phyloP scores from a whole-genome alignment of 2,329 filamentous ascomycete species.

The Beauveria sp. region DNA sequence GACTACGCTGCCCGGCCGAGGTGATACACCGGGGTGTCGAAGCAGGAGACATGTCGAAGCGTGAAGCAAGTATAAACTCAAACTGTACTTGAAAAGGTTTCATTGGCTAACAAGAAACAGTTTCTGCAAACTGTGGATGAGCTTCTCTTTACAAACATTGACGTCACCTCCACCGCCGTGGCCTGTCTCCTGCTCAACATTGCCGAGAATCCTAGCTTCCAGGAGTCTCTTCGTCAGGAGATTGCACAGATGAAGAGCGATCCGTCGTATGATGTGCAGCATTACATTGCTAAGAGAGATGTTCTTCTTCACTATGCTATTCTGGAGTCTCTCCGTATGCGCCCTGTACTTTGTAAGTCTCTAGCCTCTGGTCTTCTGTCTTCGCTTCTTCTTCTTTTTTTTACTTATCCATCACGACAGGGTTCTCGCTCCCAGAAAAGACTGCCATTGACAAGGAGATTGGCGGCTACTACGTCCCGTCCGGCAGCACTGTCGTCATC shows the following conservation, averaged over 20 bases:
- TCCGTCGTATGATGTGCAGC: not conserved
- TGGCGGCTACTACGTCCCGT: not conserved
- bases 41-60: not conserved
- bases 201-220: not conserved
- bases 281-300: not conserved
- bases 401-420: not conserved
- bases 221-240: not conserved
- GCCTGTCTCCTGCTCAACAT: not conserved
- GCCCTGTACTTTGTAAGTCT: conserved; percentile 11
- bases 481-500: not conserved
- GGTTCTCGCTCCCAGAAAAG: not conserved
- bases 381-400: too few relatives aligned
- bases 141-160: not conserved
- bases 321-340: not conserved
- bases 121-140: not conserved
- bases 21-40: not conserved
- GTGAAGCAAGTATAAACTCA: not conserved
- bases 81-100: not conserved
- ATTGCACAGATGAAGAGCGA: not conserved
- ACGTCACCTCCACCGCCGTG: not conserved
- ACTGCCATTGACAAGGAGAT: conserved; percentile 1
- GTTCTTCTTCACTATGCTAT: not conserved
- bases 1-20: not conserved
- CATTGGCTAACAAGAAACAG: not conserved
- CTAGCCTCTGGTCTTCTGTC: not conserved